Evolutionary conservation across 805 yeast species (phyloP).

Genomic region (Lipomyces chichibuensis): DNA sequence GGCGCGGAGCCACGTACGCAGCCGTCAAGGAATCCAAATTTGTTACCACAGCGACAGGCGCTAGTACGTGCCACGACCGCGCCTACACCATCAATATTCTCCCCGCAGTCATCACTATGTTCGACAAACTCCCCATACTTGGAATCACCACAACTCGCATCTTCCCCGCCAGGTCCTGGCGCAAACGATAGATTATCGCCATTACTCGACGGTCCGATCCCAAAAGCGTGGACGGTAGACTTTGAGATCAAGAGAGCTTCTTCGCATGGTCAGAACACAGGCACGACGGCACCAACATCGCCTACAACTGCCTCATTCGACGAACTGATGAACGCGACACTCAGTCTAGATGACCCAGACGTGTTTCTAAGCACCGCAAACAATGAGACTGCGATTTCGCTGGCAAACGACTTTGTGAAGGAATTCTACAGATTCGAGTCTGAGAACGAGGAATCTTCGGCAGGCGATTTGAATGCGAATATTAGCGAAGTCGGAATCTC

Average conservation of each 20-base stretch:
- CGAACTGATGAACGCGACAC: slow-evolving; percentile 23
- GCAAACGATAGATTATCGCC: slow-evolving; percentile 9
- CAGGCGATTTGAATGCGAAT: not conserved
- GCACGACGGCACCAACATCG: slow-evolving; percentile 9
- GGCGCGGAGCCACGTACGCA: not conserved
- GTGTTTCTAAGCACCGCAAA: not conserved
- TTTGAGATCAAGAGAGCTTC: not conserved
- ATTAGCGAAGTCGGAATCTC: not conserved
- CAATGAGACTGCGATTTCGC: slow-evolving; percentile 14
- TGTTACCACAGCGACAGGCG: slow-evolving; percentile 13
- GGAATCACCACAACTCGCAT: slow-evolving; percentile 30
- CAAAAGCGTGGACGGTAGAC: slow-evolving; percentile 26
- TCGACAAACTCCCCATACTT: slow-evolving; percentile 25
- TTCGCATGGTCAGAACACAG: not conserved
- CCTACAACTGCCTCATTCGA: slow-evolving; percentile 23
- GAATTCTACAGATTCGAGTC: slow-evolving; percentile 29
- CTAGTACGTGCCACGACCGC: slow-evolving; percentile 15
- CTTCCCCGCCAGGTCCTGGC: slow-evolving; percentile 31
- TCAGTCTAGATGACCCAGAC: slow-evolving; percentile 13
- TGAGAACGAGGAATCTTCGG: slow-evolving; percentile 6
- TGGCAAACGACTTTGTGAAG: slow-evolving; percentile 29
- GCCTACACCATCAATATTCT: slow-evolving; percentile 15
- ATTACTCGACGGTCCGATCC: slow-evolving; percentile 7
- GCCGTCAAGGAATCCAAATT: slow-evolving; percentile 2
- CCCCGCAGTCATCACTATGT: slow-evolving; percentile 23